Evolutionary conservation across 169 alveolate genomes (phyloP), one percentile per base, ranked within the genome.

Genomic region (Cryptosporidium ubiquitum): DNA sequence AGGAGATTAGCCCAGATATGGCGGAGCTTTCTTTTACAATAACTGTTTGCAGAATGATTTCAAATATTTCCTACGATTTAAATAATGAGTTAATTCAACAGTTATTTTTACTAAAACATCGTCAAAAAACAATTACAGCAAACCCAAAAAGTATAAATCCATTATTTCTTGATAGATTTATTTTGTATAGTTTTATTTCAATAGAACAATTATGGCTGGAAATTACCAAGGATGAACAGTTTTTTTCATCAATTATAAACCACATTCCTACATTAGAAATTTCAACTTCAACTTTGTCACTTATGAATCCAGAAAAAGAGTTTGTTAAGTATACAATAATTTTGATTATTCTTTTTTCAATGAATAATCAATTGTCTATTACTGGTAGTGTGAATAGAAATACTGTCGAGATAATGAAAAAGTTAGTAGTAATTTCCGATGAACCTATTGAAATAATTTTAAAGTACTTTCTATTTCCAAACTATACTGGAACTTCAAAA

Each of bases 11-110:
- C 52, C 89, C 89, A 20, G 89, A 79, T 66, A 39, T 79, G 55
- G 89, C 89, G 10, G 89, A 79, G 61, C 52, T 79, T 37, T 58
- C 89, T 0, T 79, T 79, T 29, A 52, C 89, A 61, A 79, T 79
- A 18, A 40, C 64, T 12, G 58, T 60, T 16, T 33, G 55, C 29
- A 57, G 89, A 44, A 42, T 79, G 66, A 29, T 61, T 26, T 14
- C 75, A 61, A 31, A 18, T 20, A 42, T 66, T 26, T 79, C 89
- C 5, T 10, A 64, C 5, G 71, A 73, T 18, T 55, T 52, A 3
- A 44, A 33, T 58, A 23, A 23, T 35, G 69, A 61, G 29, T 29
- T 79, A 29, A 42, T 40, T 16, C 44, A 61, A 4, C 20, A 31
- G 23, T 23, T 58, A 40, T 61, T 23, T 44, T 26, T 31, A 26